These are phyloP conservation scores for Cercospora nicotianae DNA, from an alignment of 2,329 filamentous ascomycete species.

Conservation along the genomic window DNA sequence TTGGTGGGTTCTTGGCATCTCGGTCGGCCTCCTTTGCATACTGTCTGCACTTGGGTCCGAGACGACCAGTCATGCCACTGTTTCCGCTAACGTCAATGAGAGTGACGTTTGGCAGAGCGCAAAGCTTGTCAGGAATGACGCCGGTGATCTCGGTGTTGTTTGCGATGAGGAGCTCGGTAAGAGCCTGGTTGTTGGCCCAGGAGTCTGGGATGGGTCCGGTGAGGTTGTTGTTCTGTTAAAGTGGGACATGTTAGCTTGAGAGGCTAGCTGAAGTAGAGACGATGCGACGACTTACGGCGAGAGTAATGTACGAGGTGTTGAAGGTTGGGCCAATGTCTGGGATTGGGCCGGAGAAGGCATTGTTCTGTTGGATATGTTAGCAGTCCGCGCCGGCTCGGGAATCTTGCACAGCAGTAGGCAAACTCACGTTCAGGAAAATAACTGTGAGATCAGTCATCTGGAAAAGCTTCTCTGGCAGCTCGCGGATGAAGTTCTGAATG, in stretches of 20 bases:
- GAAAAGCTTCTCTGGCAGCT: conserved; percentile 16
- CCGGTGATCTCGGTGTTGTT: conserved; percentile 20
- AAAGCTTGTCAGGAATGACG: conserved; percentile 18
- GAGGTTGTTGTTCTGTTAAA: conserved; percentile 18
- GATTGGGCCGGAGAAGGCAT: not conserved
- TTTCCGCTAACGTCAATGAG: conserved; percentile 20
- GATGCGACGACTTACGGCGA: not conserved
- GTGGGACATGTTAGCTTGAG: not conserved
- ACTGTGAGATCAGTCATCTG: conserved; percentile 13
- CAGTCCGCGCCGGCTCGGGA: not conserved
- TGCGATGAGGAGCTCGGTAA: conserved; percentile 10
- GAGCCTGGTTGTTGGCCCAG: conserved; percentile 3
- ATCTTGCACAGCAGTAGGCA: not conserved
- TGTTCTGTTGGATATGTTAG: not conserved
- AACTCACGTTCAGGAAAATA: conserved; percentile 20
- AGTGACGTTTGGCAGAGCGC: conserved; percentile 15
- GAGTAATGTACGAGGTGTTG: not conserved
- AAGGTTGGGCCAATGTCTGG: not conserved
- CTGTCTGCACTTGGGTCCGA: conserved; percentile 20
- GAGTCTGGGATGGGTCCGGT: conserved; percentile 18
- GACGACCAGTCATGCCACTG: conserved; percentile 9
- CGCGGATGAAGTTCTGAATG: conserved; percentile 10
- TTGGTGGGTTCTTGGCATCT: not conserved
- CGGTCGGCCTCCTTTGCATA: not conserved
- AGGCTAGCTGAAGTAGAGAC: not conserved